These are phyloP conservation scores for Pseudocercospora vitis DNA, from an alignment of 2,329 filamentous ascomycete genomes.

Conservation along the genomic window DNA sequence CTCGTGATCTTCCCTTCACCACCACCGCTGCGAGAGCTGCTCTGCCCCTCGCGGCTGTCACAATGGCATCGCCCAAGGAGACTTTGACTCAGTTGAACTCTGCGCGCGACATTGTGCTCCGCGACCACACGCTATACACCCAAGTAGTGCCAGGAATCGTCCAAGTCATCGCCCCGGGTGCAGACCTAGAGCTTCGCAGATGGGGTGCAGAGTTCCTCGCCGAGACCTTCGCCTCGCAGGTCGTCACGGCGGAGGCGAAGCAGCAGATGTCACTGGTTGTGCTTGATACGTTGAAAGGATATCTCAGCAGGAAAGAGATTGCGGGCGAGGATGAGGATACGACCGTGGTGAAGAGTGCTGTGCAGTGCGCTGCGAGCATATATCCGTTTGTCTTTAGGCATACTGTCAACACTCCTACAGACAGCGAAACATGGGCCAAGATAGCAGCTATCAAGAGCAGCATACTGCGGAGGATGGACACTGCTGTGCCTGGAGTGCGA, in stretches of 20 bases:
- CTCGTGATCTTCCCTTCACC: slow-evolving; percentile 25
- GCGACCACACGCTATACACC: slow-evolving; percentile 83
- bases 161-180: slow-evolving; percentile 78
- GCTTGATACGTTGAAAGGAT: slow-evolving; percentile 66
- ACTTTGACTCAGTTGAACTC: slow-evolving; percentile 86
- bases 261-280: slow-evolving; percentile 68
- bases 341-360: slow-evolving; percentile 77
- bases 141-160: slow-evolving; percentile 89
- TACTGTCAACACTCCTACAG: slow-evolving; percentile 84
- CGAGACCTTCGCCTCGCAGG: slow-evolving; percentile 93
- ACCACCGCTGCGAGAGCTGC: slow-evolving; percentile 6
- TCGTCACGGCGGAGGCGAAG: slow-evolving; percentile 74
- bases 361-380: slow-evolving; percentile 87
- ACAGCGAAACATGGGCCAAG: slow-evolving; percentile 78
- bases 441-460: slow-evolving; percentile 86
- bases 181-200: slow-evolving; percentile 78
- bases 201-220: slow-evolving; percentile 97
- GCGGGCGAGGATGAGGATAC: slow-evolving; percentile 63
- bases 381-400: slow-evolving; percentile 90
- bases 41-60: slow-evolving; percentile 18
- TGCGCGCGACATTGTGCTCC: slow-evolving; percentile 84
- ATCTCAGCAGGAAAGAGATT: slow-evolving; percentile 54
- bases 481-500: slow-evolving; percentile 69
- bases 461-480: slow-evolving; percentile 87
- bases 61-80: slow-evolving; percentile 51